Base-by-base conservation (phyloP, 2,329 filamentous ascomycete species). In the Beauveria bassiana region DNA sequence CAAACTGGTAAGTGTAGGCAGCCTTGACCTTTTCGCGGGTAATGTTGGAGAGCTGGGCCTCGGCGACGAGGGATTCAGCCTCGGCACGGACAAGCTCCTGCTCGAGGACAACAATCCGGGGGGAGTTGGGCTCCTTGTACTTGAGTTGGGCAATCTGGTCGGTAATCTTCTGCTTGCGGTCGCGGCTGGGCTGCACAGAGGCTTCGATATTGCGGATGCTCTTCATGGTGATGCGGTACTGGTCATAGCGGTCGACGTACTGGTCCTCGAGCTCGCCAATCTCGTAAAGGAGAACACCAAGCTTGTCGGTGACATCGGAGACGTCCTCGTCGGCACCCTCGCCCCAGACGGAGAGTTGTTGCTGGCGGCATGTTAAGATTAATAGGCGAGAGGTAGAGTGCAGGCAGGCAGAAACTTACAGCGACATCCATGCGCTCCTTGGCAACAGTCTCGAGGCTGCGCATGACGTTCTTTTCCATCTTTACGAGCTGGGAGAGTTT, bases 381-480 rank as follows among this genome's bases (percentile, higher is more conserved):
- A 28, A 38, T 24, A 10, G 26, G 14, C 18, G 10, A 18, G 28
- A 9, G 20, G 16, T 16, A n/a, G 16, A 5, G 10, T 9, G 14
- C 6, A 6, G n/a, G 16, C 31, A 16, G 5, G 16, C 18, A 14
- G 8, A 10, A 22, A 83, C 91, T 72, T 89, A 96, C 92, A 72
- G 95, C 95, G 67, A 97, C 93, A 71, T 98, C 95, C 92, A 98
- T 98, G 70, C 95, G 88, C 82, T 99, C 95, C 71, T 92, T 88
- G 51, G 92, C 92, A 59, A 98, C 95, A 55, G 91, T 83, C 75
- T 99, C 95, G 83, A 98, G 87, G 74, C 92, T 97, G 76, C 95
- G 91, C 95, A 99, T 99, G 62, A 97, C 91, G 74, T 99, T 98
- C 87, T 99, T 99, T 81, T 99, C 95, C 95, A 99, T 99, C 86